A percentile compares a stretch with the other conserved stretches of the same genome.
Conservation (phyloP, 306 rosid genomes). For the Mucuna pruriens region DNA sequence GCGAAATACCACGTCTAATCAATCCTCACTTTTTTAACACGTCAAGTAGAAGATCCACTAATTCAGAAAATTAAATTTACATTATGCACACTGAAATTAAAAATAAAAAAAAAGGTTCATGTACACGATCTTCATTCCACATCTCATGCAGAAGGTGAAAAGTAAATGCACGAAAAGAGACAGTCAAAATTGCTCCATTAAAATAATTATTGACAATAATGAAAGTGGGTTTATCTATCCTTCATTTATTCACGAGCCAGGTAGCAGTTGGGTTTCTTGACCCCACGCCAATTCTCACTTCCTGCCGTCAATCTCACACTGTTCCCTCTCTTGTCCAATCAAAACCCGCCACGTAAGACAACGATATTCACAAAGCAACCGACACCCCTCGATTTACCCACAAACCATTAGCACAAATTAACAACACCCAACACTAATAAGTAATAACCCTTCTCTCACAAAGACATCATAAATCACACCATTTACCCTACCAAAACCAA, state of each 20-base stretch:
- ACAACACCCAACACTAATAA: not conserved
- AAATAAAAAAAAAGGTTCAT: not conserved
- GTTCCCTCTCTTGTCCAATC: not conserved
- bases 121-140: not conserved
- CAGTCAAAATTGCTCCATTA: not conserved
- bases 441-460: not conserved
- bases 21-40: not conserved
- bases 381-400: conserved; percentile 41
- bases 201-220: conserved; percentile 4
- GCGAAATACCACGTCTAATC: not conserved
- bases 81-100: not conserved
- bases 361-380: conserved; percentile 36
- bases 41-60: not conserved
- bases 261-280: conserved; percentile 33
- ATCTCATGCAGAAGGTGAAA: conserved; percentile 18
- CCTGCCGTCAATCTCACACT: not conserved
- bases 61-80: not conserved
- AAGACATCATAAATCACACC: not conserved
- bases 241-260: conserved; percentile 24
- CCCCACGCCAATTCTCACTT: conserved; percentile 27
- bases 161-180: not conserved
- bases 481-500: not conserved
- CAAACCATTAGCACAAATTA: not conserved
- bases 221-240: conserved; percentile 2
- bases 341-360: conserved; percentile 30